Evolutionary conservation across 164 flowering plant species (phyloP).

Genomic region (Litsea cubeba): DNA sequence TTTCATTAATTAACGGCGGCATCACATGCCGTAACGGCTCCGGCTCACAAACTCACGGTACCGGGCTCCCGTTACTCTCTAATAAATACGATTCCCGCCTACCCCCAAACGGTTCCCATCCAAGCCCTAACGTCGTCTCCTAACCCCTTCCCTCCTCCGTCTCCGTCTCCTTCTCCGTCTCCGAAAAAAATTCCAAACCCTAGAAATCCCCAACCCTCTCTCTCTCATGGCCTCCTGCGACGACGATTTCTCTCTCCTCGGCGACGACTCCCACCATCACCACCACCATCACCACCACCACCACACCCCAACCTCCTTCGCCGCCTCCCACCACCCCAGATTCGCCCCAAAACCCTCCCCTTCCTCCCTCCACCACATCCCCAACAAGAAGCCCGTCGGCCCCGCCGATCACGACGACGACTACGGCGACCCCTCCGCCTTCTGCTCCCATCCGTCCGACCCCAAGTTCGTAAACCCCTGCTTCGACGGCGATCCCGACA

Average conservation of each 20-base stretch:
- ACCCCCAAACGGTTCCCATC: slow-evolving; percentile 13
- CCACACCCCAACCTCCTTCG: slow-evolving; percentile 12
- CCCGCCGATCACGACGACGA: slow-evolving; percentile 24
- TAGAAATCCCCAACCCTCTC: slow-evolving; percentile 8
- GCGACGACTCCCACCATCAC: slow-evolving; percentile 11
- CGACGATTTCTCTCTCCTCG: slow-evolving; percentile 33
- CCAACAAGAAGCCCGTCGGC: slow-evolving; percentile 18
- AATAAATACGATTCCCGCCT: slow-evolving; percentile 6
- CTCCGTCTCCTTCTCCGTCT: slow-evolving; percentile 8
- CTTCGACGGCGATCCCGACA: background rate
- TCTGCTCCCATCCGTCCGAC: slow-evolving; percentile 26
- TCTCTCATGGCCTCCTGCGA: slow-evolving; percentile 33
- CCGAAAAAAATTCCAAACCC: slow-evolving; percentile 5
- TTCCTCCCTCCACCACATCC: background rate
- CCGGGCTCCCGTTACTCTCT: slow-evolving; percentile 27
- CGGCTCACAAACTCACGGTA: slow-evolving; percentile 22
- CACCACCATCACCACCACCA: slow-evolving; percentile 15
- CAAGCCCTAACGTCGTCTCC: slow-evolving; percentile 50
- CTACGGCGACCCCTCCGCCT: slow-evolving; percentile 28
- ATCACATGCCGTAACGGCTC: slow-evolving; percentile 41
- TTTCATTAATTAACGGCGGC: slow-evolving; percentile 36
- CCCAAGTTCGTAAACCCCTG: background rate
- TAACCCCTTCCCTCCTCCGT: slow-evolving; percentile 3
- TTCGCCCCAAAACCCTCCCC: slow-evolving; percentile 10
- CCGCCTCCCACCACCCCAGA: slow-evolving; percentile 8